Evolutionary conservation across 139 green algal genomes (phyloP).

Genomic region (Chlamydomonas sp.): DNA sequence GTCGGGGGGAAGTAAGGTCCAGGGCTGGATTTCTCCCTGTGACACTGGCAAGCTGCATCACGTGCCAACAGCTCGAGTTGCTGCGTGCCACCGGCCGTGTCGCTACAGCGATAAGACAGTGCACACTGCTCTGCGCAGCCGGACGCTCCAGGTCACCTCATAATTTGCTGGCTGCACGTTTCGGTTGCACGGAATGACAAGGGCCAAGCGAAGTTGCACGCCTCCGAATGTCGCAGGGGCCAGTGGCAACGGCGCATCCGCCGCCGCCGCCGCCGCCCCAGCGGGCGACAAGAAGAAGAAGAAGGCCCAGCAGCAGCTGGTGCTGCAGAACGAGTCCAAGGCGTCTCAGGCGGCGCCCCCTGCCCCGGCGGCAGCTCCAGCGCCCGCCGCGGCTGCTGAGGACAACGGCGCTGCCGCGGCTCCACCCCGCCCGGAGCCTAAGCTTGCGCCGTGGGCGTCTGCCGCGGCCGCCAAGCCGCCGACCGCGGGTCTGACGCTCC

Average conservation of each 20-base stretch:
- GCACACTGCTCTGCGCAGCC: no score
- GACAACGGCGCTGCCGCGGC: neutral
- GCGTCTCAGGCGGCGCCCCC: neutral
- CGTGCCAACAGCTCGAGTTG: no score
- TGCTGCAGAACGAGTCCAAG: conserved; percentile 32
- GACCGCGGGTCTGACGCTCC: conserved; percentile 64
- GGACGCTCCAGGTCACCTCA: no score
- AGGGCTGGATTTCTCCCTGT: no score
- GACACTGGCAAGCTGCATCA: no score
- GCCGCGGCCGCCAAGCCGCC: conserved; percentile 45
- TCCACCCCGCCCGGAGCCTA: conserved; percentile 37
- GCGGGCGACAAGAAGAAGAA: conserved; percentile 32
- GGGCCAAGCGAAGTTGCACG: no score
- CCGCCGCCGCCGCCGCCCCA: neutral
- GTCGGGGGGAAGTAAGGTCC: neutral
- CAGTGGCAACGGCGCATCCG: neutral
- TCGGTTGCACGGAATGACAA: no score
- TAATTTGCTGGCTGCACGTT: no score
- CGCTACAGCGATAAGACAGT: no score
- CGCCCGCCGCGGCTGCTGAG: conserved; percentile 11
- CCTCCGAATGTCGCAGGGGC: no score
- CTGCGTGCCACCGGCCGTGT: no score
- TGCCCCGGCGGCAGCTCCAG: neutral
- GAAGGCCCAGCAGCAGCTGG: conserved; percentile 5
- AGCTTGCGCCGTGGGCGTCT: conserved; percentile 71